phyloP scores from a whole-genome alignment of 306 rosid genomes.

The Glycine latifolia region DNA sequence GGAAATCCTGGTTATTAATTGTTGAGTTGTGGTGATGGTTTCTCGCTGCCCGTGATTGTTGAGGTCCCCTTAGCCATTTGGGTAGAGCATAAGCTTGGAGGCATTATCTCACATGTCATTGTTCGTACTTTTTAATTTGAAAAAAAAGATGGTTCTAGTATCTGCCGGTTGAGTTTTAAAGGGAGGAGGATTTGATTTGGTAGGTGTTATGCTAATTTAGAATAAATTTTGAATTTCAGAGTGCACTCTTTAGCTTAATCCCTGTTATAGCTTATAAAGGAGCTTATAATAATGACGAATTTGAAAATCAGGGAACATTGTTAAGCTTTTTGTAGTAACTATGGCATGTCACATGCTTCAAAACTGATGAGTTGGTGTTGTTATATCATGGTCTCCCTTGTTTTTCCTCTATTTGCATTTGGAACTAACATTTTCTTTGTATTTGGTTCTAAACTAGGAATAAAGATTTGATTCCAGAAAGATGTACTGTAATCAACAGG shows the following conservation, averaged over 20 bases:
- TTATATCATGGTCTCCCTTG: constrained; percentile 12
- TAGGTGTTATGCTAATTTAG: neutral
- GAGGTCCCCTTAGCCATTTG: neutral
- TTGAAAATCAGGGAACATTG: neutral
- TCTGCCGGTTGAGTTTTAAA: no score
- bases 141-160: neutral
- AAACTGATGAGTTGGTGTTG: neutral
- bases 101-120: neutral
- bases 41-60: neutral
- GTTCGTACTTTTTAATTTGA: neutral
- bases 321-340: constrained; percentile 1
- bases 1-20: neutral
- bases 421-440: constrained; percentile 6
- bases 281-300: neutral
- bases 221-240: neutral
- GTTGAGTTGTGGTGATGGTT: neutral
- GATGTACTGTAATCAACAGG: constrained; percentile 18
- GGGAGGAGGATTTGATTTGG: neutral
- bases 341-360: neutral
- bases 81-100: neutral
- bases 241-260: constrained; percentile 1
- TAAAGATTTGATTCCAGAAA: constrained; percentile 38
- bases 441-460: constrained; percentile 43
- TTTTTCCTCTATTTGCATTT: constrained; percentile 3
- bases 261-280: neutral